These are phyloP conservation scores for Claviceps arundinis DNA, from an alignment of 2,329 filamentous ascomycete genomes.

Conservation along the genomic window DNA sequence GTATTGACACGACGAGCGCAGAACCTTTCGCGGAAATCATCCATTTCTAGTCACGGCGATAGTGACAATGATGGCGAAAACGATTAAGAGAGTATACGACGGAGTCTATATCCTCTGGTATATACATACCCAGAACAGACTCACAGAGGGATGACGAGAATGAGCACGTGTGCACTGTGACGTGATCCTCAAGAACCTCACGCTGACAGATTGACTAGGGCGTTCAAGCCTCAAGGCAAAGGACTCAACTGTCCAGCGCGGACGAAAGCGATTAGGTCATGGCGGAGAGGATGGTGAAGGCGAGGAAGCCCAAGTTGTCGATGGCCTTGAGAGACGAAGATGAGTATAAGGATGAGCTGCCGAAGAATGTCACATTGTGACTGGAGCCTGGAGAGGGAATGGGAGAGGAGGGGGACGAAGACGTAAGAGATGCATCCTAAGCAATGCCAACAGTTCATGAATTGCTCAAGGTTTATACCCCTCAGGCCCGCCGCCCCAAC, in stretches of 20 bases:
- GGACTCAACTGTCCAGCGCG: constrained; percentile 9
- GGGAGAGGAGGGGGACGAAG: too few species aligned
- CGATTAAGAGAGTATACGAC: constrained; percentile 2
- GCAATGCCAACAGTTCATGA: too few species aligned
- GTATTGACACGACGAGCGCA: neutral
- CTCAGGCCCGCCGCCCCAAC: too few species aligned
- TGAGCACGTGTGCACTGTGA: constrained; percentile 6
- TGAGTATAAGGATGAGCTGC: too few species aligned
- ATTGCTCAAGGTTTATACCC: too few species aligned
- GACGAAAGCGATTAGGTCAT: constrained; percentile 3
- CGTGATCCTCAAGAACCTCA: constrained; percentile 5
- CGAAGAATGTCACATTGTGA: too few species aligned
- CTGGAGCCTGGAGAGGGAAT: too few species aligned
- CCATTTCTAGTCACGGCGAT: constrained; percentile 3
- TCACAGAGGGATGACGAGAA: constrained; percentile 5
- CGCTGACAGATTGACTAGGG: constrained; percentile 13
- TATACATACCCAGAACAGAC: constrained; percentile 2
- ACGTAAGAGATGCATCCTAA: too few species aligned
- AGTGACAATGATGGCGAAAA: neutral
- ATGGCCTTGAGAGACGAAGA: too few species aligned
- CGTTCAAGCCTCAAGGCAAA: constrained; percentile 6
- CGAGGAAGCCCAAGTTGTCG: too few species aligned
- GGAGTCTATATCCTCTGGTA: constrained; percentile 1
- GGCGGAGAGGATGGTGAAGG: too few species aligned
- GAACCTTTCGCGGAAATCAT: neutral